Conservation (phyloP, 1,139 yeast species). For the Pichia sp. region DNA sequence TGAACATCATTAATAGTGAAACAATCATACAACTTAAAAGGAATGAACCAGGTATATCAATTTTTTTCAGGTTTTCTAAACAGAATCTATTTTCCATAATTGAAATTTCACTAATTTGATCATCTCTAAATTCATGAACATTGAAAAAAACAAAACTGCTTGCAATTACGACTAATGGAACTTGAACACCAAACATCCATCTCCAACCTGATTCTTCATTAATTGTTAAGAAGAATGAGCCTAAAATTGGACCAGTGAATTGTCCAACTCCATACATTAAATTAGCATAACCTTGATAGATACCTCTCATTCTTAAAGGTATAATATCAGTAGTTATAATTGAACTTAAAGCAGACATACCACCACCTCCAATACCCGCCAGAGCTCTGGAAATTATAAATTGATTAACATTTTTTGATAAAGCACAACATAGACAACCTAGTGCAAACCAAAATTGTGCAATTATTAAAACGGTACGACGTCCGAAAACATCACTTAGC, state of each 20-base stretch:
- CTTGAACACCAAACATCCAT: conserved; percentile 37
- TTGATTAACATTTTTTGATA: conserved; percentile 23
- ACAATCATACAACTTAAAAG: conserved; percentile 30
- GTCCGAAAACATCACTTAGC: conserved; percentile 53
- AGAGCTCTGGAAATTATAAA: conserved; percentile 29
- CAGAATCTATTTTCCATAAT: conserved; percentile 33
- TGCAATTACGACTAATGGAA: conserved; percentile 34
- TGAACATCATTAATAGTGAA: conserved; percentile 30
- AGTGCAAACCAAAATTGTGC: conserved; percentile 42
- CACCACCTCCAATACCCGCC: conserved; percentile 34
- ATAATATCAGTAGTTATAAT: conserved; percentile 32
- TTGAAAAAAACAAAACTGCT: conserved; percentile 26
- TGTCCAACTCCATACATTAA: conserved; percentile 37
- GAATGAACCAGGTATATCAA: conserved; percentile 36
- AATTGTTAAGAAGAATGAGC: conserved; percentile 33
- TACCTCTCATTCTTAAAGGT: conserved; percentile 28
- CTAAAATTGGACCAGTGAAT: conserved; percentile 38
- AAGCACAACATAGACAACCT: conserved; percentile 29
- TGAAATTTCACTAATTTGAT: conserved; percentile 19
- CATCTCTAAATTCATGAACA: conserved; percentile 32
- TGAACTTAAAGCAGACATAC: conserved; percentile 29
- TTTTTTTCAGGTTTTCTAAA: conserved; percentile 29
- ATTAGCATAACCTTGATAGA: conserved; percentile 34
- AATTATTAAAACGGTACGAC: conserved; percentile 28
- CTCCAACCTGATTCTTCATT: conserved; percentile 35